A percentile compares a stretch with the other conserved stretches of the same genome.
phyloP scores from a whole-genome alignment of 768 basidiomycete genomes.

The Pulveroboletus sp. region DNA sequence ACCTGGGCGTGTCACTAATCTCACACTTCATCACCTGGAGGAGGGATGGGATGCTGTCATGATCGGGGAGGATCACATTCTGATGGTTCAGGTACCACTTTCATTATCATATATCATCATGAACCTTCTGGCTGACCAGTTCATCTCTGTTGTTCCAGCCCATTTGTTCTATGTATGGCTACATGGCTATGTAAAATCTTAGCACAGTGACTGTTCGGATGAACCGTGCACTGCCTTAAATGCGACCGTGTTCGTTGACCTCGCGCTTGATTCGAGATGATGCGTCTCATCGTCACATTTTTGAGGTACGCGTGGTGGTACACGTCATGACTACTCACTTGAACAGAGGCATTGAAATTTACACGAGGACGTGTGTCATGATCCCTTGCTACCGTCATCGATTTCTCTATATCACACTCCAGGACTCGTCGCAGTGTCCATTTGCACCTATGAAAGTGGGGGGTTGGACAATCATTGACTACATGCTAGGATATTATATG shows the following conservation, averaged over 20 bases:
- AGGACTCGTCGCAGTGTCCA: not conserved
- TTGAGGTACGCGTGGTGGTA: not conserved
- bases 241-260: not conserved
- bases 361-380: not conserved
- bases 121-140: not conserved
- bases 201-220: not conserved
- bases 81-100: conserved; percentile 30
- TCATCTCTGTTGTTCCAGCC: conserved; percentile 7
- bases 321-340: not conserved
- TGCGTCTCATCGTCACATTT: not conserved
- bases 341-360: no score
- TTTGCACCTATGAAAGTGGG: not conserved
- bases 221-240: not conserved
- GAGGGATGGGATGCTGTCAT: conserved; percentile 30
- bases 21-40: conserved; percentile 11
- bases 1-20: conserved; percentile 24
- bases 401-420: not conserved
- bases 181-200: conserved; percentile 25
- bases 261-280: no score
- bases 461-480: not conserved
- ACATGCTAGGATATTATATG: not conserved
- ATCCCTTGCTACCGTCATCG: no score
- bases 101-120: not conserved
- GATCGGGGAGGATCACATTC: conserved; percentile 34
- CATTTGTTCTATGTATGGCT: conserved; percentile 15